These are phyloP conservation scores for Agaricus sinodeliciosus DNA, from an alignment of 768 basidiomycete genomes.

Conservation along the genomic window DNA sequence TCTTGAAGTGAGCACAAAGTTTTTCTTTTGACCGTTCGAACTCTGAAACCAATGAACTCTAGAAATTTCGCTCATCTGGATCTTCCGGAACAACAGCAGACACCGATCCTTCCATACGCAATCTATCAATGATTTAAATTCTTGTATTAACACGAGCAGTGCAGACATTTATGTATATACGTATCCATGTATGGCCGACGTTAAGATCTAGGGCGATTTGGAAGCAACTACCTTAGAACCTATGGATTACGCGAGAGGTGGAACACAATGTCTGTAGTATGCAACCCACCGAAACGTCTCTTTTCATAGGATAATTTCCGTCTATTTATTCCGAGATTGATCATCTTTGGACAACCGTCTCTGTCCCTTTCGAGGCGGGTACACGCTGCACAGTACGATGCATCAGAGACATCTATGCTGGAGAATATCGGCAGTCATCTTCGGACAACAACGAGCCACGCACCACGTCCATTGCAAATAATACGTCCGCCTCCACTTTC, in stretches of 20 bases:
- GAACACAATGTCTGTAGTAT: neutral
- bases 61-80: conserved; percentile 57
- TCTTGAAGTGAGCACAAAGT: conserved; percentile 48
- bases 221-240: too few species aligned
- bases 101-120: conserved; percentile 57
- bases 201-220: too few species aligned
- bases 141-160: conserved; percentile 7
- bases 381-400: conserved; percentile 98
- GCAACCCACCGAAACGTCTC: conserved; percentile 63
- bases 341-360: conserved; percentile 98
- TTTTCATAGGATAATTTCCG: conserved; percentile 92
- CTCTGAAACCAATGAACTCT: conserved; percentile 1
- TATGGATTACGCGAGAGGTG: too few species aligned
- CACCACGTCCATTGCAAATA: conserved; percentile 94
- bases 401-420: conserved; percentile 85
- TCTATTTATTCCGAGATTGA: conserved; percentile 87
- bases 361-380: conserved; percentile 95
- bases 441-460: conserved; percentile 14
- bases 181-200: too few species aligned
- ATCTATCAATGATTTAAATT: conserved; percentile 37
- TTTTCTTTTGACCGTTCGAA: neutral
- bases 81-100: conserved; percentile 34
- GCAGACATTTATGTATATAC: conserved; percentile 4
- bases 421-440: neutral
- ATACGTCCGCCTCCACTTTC: conserved; percentile 97